Conservation (phyloP, 2,329 filamentous ascomycete genomes). For the Davidsoniella eucalypti region DNA sequence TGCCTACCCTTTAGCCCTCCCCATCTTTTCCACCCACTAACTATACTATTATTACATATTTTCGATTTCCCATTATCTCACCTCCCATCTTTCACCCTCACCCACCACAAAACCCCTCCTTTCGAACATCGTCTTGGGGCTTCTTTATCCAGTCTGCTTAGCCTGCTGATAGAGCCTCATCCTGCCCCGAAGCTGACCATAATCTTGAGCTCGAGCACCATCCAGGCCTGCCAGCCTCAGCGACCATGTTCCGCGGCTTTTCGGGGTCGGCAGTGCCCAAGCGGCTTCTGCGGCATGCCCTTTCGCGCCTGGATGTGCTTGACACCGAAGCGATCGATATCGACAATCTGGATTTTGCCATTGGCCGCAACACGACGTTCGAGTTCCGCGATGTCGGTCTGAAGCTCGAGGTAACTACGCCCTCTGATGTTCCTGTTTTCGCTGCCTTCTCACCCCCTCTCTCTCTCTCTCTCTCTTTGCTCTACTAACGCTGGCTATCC, state of each 20-base stretch:
- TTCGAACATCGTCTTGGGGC: too few relatives aligned
- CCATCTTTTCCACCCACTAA: too few relatives aligned
- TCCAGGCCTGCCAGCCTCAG: background rate
- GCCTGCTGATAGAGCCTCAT: too few relatives aligned
- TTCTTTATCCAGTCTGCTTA: too few relatives aligned
- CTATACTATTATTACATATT: too few relatives aligned
- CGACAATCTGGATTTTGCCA: slow-evolving; percentile 67
- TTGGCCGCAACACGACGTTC: slow-evolving; percentile 66
- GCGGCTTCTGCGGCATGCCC: slow-evolving; percentile 69
- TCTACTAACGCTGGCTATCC: background rate
- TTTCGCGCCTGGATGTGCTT: slow-evolving; percentile 69
- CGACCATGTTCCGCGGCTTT: slow-evolving; percentile 44
- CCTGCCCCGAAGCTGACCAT: too few relatives aligned
- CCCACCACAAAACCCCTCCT: too few relatives aligned
- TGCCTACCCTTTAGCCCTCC: too few relatives aligned
- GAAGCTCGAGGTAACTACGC: slow-evolving; percentile 48
- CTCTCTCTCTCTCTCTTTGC: background rate
- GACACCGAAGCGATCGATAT: slow-evolving; percentile 77
- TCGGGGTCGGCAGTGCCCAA: slow-evolving; percentile 65
- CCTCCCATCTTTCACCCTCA: too few relatives aligned
- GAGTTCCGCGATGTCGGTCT: slow-evolving; percentile 79
- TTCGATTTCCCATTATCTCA: too few relatives aligned
- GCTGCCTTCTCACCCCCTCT: background rate
- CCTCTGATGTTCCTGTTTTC: background rate
- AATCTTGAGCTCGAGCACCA: too few relatives aligned